These are phyloP conservation scores for Tothia fuscella DNA, from an alignment of 2,329 filamentous ascomycete genomes.

Conservation along the genomic window DNA sequence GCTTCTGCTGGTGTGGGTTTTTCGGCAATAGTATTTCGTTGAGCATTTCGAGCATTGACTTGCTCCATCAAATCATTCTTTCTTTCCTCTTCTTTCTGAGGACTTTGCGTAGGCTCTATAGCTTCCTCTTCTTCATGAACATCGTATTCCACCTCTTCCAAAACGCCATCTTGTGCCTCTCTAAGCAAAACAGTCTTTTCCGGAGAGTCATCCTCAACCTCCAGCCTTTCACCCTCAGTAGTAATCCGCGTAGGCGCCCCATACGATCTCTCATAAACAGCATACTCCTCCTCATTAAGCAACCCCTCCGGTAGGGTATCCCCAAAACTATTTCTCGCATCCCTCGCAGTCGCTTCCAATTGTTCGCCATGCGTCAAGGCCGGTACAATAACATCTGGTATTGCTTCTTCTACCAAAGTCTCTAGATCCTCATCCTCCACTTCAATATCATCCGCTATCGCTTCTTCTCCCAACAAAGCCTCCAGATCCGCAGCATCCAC, in stretches of 20 bases:
- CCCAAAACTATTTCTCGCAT: conserved; percentile 63
- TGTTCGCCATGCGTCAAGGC: background rate
- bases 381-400: background rate
- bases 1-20: background rate
- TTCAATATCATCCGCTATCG: background rate
- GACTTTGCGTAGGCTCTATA: conserved; percentile 17
- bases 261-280: conserved; percentile 69
- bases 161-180: conserved; percentile 42
- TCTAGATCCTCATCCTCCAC: background rate
- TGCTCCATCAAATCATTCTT: too few species aligned
- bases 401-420: background rate
- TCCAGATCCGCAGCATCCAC: background rate
- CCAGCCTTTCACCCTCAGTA: conserved; percentile 45
- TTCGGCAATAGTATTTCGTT: too few species aligned
- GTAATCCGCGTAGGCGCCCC: conserved; percentile 59
- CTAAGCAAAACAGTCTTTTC: conserved; percentile 35
- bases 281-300: conserved; percentile 57
- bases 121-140: conserved; percentile 25
- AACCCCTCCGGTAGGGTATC: conserved; percentile 63
- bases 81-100: conserved; percentile 20
- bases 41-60: too few species aligned
- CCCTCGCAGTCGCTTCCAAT: conserved; percentile 23
- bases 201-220: conserved; percentile 32
- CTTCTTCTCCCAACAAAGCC: background rate
- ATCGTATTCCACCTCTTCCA: conserved; percentile 48